A percentile compares a stretch with the other conserved stretches of the same genome.
Evolutionary conservation across 106 monocot genomes (phyloP).

Genomic region (Apostasia ramifera): DNA sequence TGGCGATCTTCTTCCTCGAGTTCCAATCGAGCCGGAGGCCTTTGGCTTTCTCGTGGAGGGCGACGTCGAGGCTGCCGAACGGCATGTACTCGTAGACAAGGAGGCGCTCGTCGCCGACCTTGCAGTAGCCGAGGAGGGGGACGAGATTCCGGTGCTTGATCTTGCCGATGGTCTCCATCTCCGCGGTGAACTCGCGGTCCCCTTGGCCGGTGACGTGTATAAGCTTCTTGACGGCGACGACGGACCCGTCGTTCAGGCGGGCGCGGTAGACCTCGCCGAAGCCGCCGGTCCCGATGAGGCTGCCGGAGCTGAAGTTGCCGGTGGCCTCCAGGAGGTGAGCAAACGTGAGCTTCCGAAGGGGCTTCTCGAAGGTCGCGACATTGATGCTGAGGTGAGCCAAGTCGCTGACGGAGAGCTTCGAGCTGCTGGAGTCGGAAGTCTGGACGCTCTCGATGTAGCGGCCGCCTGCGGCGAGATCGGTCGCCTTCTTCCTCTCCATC

Average conservation of each 20-base stretch:
- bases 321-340: conserved; percentile 49
- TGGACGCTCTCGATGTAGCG: conserved; percentile 20
- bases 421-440: conserved; percentile 11
- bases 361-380: conserved; percentile 45
- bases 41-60: conserved; percentile 13
- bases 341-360: conserved; percentile 40
- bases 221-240: conserved; percentile 58
- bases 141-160: neutral
- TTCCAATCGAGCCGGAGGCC: conserved; percentile 23
- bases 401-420: conserved; percentile 21
- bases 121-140: too few relatives aligned
- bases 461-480: neutral
- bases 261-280: conserved; percentile 62
- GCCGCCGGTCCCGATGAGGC: conserved; percentile 48
- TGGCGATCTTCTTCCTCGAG: conserved; percentile 48
- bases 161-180: conserved; percentile 68
- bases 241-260: conserved; percentile 22
- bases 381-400: conserved; percentile 40
- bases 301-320: conserved; percentile 42
- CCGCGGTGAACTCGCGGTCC: conserved; percentile 51
- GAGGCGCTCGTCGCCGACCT: conserved; percentile 32
- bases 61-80: conserved; percentile 42
- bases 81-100: conserved; percentile 66
- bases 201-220: conserved; percentile 33
- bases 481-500: conserved; percentile 7